Evolutionary conservation across 2,329 filamentous ascomycete genomes (phyloP), one percentile per base, ranked within the genome.

Genomic region (Neurospora crassa): DNA sequence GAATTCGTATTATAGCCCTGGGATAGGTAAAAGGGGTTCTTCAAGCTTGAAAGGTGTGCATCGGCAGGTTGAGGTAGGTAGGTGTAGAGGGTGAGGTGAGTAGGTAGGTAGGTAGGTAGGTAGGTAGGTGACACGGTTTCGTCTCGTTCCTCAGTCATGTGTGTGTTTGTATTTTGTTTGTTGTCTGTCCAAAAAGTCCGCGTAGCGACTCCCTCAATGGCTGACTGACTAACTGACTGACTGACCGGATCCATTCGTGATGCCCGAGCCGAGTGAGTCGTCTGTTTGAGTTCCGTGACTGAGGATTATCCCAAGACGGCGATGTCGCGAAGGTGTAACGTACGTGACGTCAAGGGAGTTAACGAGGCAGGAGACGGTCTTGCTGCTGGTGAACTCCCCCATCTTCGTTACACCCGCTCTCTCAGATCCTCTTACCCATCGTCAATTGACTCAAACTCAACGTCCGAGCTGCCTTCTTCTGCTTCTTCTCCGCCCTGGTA

Each of bases 361-460:
- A 16, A 29, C 53, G 24, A 63, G 53, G 7, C 7, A 37, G 29
- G 53, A 59, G 24, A 59, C 6, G 24, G 34, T 59, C 24, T 10
- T 59, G 53, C 24, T 59, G 14, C 29, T 29, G 29, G 24, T 29
- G 24, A 59, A 34, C 24, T 59, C 29, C 29, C 29, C 29, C 29
- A 29, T 29, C 29, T 37, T 37, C 34, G 34, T 37, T 37, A 37
- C 34, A 37, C 34, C 34, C 53, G 24, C 20, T 53, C 47, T 16
- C 14, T 63, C 53, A 63, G 29, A 63, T 37, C 18, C 79, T 78
- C 75, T 81, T 82, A 59, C 80, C 81, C 74, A 86, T 80, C 0
- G 88, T 90, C 75, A 90, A 78, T 76, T 88, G 87, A 72, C 87
- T 88, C 12, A 91, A 82, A 40, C 87, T 92, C 76, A 93, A 83